Evolutionary conservation across 1,284 basidiomycete genomes (phyloP).

Genomic region (Leccinum pallidistipes): DNA sequence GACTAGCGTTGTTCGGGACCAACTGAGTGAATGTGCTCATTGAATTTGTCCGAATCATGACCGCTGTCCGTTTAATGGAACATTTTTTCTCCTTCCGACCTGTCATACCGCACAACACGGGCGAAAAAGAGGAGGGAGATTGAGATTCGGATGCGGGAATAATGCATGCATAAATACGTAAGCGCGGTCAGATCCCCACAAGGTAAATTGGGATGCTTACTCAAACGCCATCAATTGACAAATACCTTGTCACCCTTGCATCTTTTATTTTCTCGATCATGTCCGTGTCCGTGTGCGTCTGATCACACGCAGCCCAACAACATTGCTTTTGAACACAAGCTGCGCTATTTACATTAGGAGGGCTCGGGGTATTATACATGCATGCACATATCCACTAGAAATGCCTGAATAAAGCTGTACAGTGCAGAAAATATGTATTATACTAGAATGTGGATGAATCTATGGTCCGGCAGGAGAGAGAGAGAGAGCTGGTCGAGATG

Average conservation of each 20-base stretch:
- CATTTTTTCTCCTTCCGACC: neutral
- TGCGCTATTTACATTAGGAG: slow-evolving; percentile 35
- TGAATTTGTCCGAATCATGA: neutral
- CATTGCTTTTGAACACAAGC: slow-evolving; percentile 6
- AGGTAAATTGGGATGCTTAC: slow-evolving; percentile 31
- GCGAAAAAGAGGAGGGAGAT: slow-evolving; percentile 10
- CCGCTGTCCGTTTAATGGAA: slow-evolving; percentile 8
- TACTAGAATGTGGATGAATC: slow-evolving; percentile 32
- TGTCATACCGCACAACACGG: slow-evolving; percentile 5
- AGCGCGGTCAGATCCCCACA: slow-evolving; percentile 28
- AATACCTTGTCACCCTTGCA: slow-evolving; percentile 5
- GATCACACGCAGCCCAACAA: slow-evolving; percentile 10
- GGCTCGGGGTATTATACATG: slow-evolving; percentile 35
- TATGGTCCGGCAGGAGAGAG: slow-evolving; percentile 21
- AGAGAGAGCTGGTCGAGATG: slow-evolving; percentile 15
- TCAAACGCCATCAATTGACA: slow-evolving; percentile 31
- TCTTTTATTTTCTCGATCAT: slow-evolving; percentile 19
- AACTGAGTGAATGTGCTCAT: neutral
- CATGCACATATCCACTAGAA: slow-evolving; percentile 40
- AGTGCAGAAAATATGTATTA: slow-evolving; percentile 37
- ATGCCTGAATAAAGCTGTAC: slow-evolving; percentile 37
- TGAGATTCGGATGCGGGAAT: slow-evolving; percentile 8
- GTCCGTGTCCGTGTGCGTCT: neutral
- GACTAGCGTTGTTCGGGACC: slow-evolving; percentile 21
- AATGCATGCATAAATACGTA: slow-evolving; percentile 24